Base-by-base conservation (phyloP, 371 early-diverging fungal genomes). In the Mortierella sp. region DNA sequence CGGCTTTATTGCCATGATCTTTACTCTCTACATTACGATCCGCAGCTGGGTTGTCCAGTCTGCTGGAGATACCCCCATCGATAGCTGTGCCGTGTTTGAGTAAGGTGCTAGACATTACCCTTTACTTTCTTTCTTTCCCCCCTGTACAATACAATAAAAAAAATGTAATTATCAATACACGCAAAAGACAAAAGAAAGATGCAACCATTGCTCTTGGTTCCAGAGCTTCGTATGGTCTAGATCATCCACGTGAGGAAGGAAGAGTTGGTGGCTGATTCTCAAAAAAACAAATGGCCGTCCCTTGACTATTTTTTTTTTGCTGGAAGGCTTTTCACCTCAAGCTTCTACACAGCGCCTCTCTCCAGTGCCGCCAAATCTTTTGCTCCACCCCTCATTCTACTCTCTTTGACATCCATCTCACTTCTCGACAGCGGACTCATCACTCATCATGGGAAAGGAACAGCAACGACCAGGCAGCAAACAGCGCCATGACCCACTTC, bases 401-500 rank as follows among this genome's bases (percentile, higher is more conserved):
- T 43, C 26, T 30, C n/a, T n/a, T 37, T 43, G 26, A 37, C 30
- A 16, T 57, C 45, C 62, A 1, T 60, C 19, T 56, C 43, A 44
- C 57, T 25, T 29, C 43, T 50, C 52, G 21, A n/a, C 51, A 37
- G 43, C 57, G 55, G 15, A 53, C 58, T 53, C 19, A 52, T 28
- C 48, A 50, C 18, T 62, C 29, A 66, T 48, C 37, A 76, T 76
- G 76, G 76, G 76, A 63, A 76, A 76, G 61, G 76, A 76, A 15
- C 66, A 66, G 46, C 47, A 64, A 29, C 67, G 76, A 29, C 51
- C 71, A 19, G 37, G 53, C 51, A 19, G 63, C 45, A 77, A 61
- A 66, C 66, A 66, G 11, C 90, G 94, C 30, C 94, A 93, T 72
- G 93, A 94, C 70, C 94, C 94, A 70, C 86, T 94, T 25, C 91